Percentiles rank a stretch among this genome's conserved stretches.
These are phyloP conservation scores for Magnaporthiopsis rhizophila DNA, from an alignment of 2,329 filamentous ascomycete species.

Conservation along the genomic window DNA sequence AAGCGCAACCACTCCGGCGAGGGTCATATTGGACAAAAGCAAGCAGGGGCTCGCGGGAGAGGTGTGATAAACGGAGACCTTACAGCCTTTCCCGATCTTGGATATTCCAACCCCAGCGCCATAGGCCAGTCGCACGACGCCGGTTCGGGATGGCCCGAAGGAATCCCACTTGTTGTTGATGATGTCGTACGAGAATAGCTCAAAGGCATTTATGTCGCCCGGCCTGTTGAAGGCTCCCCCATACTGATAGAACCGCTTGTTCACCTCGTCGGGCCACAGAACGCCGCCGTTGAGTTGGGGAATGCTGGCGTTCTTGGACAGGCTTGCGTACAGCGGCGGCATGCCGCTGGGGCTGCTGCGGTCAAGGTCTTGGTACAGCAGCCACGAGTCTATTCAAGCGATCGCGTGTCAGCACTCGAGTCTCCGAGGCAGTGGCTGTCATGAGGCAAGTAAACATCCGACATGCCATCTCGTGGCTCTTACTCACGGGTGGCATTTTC, in stretches of 20 bases:
- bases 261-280: constrained; percentile 53
- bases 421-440: not conserved
- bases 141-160: constrained; percentile 28
- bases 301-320: constrained; percentile 51
- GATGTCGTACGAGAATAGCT: constrained; percentile 50
- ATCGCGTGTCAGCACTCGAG: not conserved
- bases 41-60: not conserved
- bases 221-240: constrained; percentile 46
- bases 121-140: constrained; percentile 41
- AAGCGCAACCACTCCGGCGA: too few species aligned
- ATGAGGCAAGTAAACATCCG: not conserved
- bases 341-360: constrained; percentile 31
- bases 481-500: constrained; percentile 49
- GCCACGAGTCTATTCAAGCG: constrained; percentile 36
- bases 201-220: constrained; percentile 28
- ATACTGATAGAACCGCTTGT: constrained; percentile 56
- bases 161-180: constrained; percentile 47
- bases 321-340: constrained; percentile 47
- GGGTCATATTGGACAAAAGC: too few species aligned
- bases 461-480: not conserved
- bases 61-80: not conserved
- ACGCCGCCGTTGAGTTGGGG: constrained; percentile 37
- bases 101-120: constrained; percentile 49
- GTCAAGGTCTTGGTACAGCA: constrained; percentile 51
- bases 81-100: constrained; percentile 42